These are phyloP conservation scores for Naganishia cerealis DNA, from an alignment of 1,284 basidiomycete species.

Conservation along the genomic window DNA sequence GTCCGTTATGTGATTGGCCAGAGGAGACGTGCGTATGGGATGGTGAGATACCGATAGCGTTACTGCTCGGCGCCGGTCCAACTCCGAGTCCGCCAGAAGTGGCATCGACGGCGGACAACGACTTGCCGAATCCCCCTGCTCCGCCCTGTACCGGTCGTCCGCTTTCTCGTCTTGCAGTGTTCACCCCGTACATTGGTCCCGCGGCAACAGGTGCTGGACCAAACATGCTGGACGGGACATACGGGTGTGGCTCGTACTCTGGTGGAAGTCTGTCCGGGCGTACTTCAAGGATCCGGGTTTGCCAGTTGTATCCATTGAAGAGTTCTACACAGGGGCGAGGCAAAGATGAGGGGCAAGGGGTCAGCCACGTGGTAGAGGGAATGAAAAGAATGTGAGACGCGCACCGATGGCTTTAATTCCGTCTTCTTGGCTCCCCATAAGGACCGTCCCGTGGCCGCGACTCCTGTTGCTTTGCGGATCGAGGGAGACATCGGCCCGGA, in stretches of 20 bases:
- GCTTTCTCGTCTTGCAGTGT: neutral
- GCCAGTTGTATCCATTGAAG: slow-evolving; percentile 90
- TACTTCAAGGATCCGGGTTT: slow-evolving; percentile 84
- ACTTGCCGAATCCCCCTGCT: neutral
- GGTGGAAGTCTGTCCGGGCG: slow-evolving; percentile 73
- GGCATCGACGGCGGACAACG: neutral
- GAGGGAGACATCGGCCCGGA: slow-evolving; percentile 88
- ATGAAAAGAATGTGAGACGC: slow-evolving; percentile 36
- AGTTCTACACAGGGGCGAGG: slow-evolving; percentile 58
- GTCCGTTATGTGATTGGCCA: neutral
- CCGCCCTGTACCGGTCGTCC: neutral
- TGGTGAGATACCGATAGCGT: slow-evolving; percentile 1
- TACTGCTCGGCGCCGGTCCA: slow-evolving; percentile 9
- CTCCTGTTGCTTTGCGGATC: slow-evolving; percentile 83
- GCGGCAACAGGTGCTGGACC: slow-evolving; percentile 1
- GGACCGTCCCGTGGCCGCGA: slow-evolving; percentile 87
- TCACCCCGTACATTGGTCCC: neutral
- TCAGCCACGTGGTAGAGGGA: too few relatives aligned
- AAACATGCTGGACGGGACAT: slow-evolving; percentile 33
- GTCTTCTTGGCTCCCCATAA: slow-evolving; percentile 86
- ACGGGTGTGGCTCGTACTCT: slow-evolving; percentile 59
- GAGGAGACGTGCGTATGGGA: neutral
- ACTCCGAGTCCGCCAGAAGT: slow-evolving; percentile 1
- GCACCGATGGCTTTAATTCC: slow-evolving; percentile 74
- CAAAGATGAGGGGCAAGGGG: slow-evolving; percentile 24